phyloP scores from a whole-genome alignment of 441 rosid genomes.

The Adansonia madagascariensis region DNA sequence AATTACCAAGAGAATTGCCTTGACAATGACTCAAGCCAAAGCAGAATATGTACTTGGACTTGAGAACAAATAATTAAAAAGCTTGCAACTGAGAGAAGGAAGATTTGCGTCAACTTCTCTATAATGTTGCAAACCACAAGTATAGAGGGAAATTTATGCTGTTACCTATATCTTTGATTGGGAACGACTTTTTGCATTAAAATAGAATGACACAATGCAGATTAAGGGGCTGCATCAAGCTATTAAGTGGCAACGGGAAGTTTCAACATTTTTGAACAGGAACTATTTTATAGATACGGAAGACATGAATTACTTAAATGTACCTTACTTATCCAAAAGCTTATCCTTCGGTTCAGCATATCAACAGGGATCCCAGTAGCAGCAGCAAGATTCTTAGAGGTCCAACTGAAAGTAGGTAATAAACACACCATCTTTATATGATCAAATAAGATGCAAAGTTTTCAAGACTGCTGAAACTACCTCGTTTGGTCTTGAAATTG shows the following conservation, averaged over 20 bases:
- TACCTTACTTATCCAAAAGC: constrained; percentile 96
- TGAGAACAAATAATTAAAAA: constrained; percentile 11
- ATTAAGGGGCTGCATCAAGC: constrained; percentile 14
- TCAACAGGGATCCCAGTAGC: constrained; percentile 77
- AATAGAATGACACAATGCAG: neutral
- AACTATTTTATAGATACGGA: constrained; percentile 19
- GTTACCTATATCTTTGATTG: constrained; percentile 2
- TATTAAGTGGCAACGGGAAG: constrained; percentile 6
- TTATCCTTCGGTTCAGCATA: constrained; percentile 69
- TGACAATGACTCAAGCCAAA: neutral
- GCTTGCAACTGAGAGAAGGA: constrained; percentile 11
- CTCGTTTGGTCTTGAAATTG: constrained; percentile 89
- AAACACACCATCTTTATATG: constrained; percentile 21
- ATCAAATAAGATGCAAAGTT: neutral
- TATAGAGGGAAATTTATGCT: neutral
- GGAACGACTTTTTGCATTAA: constrained; percentile 10
- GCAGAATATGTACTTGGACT: neutral
- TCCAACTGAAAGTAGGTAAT: constrained; percentile 66
- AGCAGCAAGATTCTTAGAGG: constrained; percentile 68
- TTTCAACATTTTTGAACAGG: constrained; percentile 20
- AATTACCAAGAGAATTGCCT: neutral
- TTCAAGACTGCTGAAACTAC: constrained; percentile 39
- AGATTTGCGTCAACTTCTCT: constrained; percentile 1
- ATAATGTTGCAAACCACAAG: constrained; percentile 9
- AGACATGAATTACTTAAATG: constrained; percentile 21